A percentile compares a stretch with the other conserved stretches of the same genome.
Conservation (phyloP, 495 filamentous ascomycete species). For the Chaetomium tenue region DNA sequence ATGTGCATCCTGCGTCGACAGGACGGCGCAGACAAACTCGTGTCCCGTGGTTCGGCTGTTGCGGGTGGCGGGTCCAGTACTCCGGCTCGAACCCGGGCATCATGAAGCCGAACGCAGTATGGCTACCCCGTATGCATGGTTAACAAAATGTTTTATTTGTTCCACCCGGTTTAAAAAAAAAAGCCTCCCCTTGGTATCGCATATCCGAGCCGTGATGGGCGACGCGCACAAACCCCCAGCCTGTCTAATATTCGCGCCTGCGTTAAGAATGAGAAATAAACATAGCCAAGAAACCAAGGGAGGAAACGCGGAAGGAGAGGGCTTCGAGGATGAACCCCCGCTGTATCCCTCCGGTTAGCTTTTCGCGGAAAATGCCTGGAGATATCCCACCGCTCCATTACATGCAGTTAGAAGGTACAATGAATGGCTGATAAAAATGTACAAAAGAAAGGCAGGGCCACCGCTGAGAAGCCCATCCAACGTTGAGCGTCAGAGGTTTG, state of each 20-base stretch:
- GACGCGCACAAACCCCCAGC: neutral
- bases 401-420: neutral
- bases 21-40: neutral
- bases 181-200: constrained; percentile 5
- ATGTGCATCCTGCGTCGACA: neutral
- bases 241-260: neutral
- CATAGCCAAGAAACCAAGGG: neutral
- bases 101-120: no score
- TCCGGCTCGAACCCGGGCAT: no score
- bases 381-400: neutral
- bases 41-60: neutral
- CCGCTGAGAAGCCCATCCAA: neutral
- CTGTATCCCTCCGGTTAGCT: neutral
- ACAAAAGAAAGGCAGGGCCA: constrained; percentile 5
- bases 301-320: neutral
- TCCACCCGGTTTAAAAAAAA: neutral
- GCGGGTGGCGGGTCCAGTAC: no score
- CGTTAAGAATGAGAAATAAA: neutral
- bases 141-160: neutral
- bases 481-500: neutral
- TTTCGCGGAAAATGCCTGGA: neutral
- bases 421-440: neutral
- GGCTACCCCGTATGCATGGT: no score
- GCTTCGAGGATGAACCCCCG: neutral
- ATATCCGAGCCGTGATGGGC: no score